Percentiles rank a stretch among this genome's conserved stretches.
Conservation (phyloP, 2,329 filamentous ascomycete species). For the Sporothrix dimorphospora region DNA sequence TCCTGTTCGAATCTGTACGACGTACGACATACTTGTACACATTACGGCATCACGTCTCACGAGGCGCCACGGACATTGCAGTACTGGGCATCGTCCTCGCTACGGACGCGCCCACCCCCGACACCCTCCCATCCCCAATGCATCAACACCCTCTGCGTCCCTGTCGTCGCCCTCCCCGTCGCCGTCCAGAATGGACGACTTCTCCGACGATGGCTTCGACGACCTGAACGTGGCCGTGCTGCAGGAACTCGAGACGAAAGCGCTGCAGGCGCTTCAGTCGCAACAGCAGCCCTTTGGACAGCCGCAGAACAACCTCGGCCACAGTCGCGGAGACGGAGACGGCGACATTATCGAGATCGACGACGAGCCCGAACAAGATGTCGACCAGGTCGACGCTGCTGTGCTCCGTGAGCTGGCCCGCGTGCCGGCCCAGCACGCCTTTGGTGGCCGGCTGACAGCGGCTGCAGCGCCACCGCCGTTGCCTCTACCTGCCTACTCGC, state of each 20-base stretch:
- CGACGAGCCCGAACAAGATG: constrained; percentile 21
- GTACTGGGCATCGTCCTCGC: not conserved
- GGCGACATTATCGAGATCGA: constrained; percentile 9
- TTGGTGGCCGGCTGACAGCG: constrained; percentile 27
- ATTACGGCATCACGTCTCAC: not conserved
- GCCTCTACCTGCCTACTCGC: constrained; percentile 32
- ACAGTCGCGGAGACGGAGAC: not conserved
- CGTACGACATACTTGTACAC: too few species aligned
- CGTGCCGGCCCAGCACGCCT: constrained; percentile 30
- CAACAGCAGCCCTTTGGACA: constrained; percentile 27
- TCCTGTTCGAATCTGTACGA: not conserved
- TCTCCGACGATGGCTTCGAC: constrained; percentile 67
- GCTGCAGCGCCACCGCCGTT: constrained; percentile 32
- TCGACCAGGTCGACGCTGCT: constrained; percentile 31
- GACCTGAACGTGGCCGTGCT: constrained; percentile 60
- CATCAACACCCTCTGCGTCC: not conserved
- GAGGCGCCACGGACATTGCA: not conserved
- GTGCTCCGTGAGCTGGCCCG: constrained; percentile 33
- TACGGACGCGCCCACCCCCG: not conserved
- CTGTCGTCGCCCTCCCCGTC: not conserved
- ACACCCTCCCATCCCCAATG: constrained; percentile 10
- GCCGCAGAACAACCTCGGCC: not conserved
- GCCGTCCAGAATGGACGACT: constrained; percentile 55
- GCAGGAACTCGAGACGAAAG: constrained; percentile 63
- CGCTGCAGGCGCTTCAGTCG: constrained; percentile 42